Base-by-base conservation (phyloP, 1,284 basidiomycete species). In the Ganoderma multipileum region DNA sequence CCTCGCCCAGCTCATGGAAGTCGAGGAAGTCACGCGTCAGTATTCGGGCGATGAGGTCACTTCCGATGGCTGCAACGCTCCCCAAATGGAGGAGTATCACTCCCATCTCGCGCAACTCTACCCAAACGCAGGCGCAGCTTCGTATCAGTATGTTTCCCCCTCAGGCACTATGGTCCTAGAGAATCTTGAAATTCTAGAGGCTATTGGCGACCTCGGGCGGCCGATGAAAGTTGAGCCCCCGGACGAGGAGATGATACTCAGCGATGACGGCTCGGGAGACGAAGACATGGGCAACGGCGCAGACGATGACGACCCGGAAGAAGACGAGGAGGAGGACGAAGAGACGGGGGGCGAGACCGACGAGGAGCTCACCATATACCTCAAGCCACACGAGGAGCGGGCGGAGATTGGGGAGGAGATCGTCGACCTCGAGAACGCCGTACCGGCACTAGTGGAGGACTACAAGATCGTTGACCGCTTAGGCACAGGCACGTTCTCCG, bases 401-500 rank as follows among this genome's bases (percentile, higher is more conserved):
- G 83, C 85, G 3, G 93, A 94, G 68, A 93, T 98, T 68, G 84
- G 87, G 67, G 83, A 84, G 44, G 95, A 97, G 80, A 96, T 99
- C 38, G 77, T 78, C 0, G 87, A 91, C 72, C 84, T 94, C 23
- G 80, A 87, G 71, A 76, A 78, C 0, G 83, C 87, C 18, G 88
- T 97, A 1, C 91, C 91, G 0, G 79, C 85, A 12, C 84, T 96
- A 54, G 78, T 81, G 4, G 79, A 84, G n/a, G 84, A 93, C 73
- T 99, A 98, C 84, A 87, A 86, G 68, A 85, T 99, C 30, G 82
- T 99, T 33, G 97, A 99, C 82, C 88, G 96, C 7, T 87, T 99
- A 0, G 97, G 97, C 18, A 98, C 97, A 71, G 96, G 97, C 30
- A 99, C 97, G 2, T 99, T 99, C 81, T 99, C 97, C 0, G 97